Evolutionary conservation across 2,329 filamentous ascomycete genomes (phyloP), one percentile per base, ranked within the genome.

Genomic region (Didymella keratinophila): DNA sequence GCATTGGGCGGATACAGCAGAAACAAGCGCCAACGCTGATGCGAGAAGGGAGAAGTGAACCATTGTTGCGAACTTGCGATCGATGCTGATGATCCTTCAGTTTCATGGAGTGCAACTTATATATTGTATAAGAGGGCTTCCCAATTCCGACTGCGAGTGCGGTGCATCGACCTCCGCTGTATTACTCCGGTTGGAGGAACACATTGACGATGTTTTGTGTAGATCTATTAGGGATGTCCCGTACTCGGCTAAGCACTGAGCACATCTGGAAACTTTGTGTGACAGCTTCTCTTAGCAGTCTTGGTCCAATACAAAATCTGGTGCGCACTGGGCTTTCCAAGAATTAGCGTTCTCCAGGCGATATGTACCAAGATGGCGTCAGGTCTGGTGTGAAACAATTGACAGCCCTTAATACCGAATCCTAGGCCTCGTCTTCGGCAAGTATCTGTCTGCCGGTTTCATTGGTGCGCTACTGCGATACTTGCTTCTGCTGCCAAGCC

Each of bases 1-100:
- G 66, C 82, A 84, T 59, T 83, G 80, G 20, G 78, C 81, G 4
- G 71, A 60, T 37, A 71, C 71, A 14, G 62, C 18, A 9, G 79
- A 76, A 48, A 73, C 69, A 12, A 83, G 72, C 28, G 80, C 80
- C 16, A 84, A 72, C 41, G 75, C 75, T 25, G 78, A 70, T 11
- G 81, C 71, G 51, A 83, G 44, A 45, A 79, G 49, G 28, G 69
- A 71, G 48, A 78, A 64, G 20, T 71, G 68, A 30, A 74, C 58
- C 79, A 82, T 81, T 23, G 28, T 43, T 47, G 42, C 52, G 23
- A 36, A 36, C 20, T 25, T 27, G 20, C 16, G 45, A 41, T 41
- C 25, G 30, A 39, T 20, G 32, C 28, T 41, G 41, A 41, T 50
- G 34, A 46, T 41, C 8, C n/a, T 32, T 18, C n/a, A 41, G 8